Evolutionary conservation across 306 rosid genomes (phyloP).

Genomic region (Prunus kanzakura): DNA sequence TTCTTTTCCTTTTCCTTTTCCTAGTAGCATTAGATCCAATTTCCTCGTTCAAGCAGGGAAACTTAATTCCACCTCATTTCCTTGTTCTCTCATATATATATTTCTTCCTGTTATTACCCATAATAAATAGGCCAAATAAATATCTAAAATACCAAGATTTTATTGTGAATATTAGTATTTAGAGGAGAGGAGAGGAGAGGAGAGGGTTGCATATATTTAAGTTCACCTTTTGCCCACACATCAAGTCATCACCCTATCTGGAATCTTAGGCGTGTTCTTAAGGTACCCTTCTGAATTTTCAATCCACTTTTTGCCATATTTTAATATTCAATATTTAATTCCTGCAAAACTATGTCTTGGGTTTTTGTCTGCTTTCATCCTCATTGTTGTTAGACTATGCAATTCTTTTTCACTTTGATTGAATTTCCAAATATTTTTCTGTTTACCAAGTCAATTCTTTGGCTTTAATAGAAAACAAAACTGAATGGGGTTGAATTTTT

Average conservation of each 20-base stretch:
- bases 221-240: slow-evolving; percentile 2
- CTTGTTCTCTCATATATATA: too few species aligned
- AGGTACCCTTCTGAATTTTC: slow-evolving; percentile 16
- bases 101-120: not conserved
- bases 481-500: slow-evolving; percentile 15
- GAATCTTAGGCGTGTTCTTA: slow-evolving; percentile 3
- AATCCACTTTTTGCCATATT: not conserved
- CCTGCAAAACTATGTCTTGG: slow-evolving; percentile 1
- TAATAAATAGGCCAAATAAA: not conserved
- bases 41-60: slow-evolving; percentile 18
- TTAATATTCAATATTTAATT: not conserved
- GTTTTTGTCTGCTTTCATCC: slow-evolving; percentile 18
- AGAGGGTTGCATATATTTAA: not conserved
- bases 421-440: slow-evolving; percentile 23
- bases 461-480: slow-evolving; percentile 17
- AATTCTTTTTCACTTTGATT: slow-evolving; percentile 12
- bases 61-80: slow-evolving; percentile 5
- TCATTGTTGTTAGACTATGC: slow-evolving; percentile 27
- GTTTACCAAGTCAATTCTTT: slow-evolving; percentile 52
- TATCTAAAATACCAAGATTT: slow-evolving; percentile 4
- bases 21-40: slow-evolving; percentile 22
- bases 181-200: not conserved
- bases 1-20: not conserved
- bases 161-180: not conserved
- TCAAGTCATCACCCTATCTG: slow-evolving; percentile 18